Evolutionary conservation across 345 rosid species (phyloP).

Genomic region (Pistacia vera): DNA sequence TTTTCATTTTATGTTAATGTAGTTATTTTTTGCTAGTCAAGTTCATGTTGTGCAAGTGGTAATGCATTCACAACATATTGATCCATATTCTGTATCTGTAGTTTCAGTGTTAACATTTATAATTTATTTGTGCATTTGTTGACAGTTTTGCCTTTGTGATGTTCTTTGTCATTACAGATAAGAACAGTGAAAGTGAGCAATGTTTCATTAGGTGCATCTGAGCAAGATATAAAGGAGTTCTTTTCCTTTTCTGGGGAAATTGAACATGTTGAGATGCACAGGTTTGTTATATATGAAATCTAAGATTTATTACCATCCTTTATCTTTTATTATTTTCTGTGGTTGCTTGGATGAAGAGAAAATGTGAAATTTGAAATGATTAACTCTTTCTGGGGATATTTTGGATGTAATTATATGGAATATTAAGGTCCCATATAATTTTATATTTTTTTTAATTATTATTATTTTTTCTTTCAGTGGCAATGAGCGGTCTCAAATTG

Average conservation of each 20-base stretch:
- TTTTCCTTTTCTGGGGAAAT: conserved; percentile 94
- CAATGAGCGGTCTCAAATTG: conserved; percentile 63
- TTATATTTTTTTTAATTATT: not conserved
- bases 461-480: conserved; percentile 37
- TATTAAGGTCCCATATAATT: not conserved
- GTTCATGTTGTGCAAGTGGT: not conserved
- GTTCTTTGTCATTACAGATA: conserved; percentile 34
- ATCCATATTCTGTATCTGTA: not conserved
- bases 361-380: not conserved
- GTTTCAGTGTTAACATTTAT: not conserved
- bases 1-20: not conserved
- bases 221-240: conserved; percentile 84
- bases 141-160: not conserved
- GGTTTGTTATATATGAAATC: conserved; percentile 36
- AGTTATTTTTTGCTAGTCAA: not conserved
- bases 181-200: conserved; percentile 78
- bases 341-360: not conserved
- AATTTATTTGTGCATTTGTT: not conserved
- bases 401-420: not conserved
- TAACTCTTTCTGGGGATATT: conserved; percentile 9
- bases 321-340: not conserved
- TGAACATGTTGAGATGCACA: conserved; percentile 59
- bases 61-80: not conserved
- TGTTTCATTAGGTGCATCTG: conserved; percentile 70
- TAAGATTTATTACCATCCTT: not conserved